Evolutionary conservation across 2,329 filamentous ascomycete species (phyloP).

Genomic region (Ophiostoma australiae): DNA sequence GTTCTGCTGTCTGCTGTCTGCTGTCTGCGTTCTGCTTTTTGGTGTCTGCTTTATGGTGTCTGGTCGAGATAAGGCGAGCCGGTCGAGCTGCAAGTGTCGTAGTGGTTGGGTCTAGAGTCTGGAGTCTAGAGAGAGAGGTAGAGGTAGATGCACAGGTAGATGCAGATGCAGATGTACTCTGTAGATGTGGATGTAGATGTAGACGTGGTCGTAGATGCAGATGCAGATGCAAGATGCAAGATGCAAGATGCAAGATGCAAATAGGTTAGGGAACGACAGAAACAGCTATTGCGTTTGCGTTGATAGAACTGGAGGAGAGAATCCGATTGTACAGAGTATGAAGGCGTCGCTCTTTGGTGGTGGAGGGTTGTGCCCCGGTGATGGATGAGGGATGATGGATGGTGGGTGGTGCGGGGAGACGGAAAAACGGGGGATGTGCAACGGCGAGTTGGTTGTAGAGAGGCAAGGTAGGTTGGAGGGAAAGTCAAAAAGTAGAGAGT

Average conservation of each 20-base stretch:
- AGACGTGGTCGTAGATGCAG: no score
- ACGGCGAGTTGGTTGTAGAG: slow-evolving; percentile 9
- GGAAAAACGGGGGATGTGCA: slow-evolving; percentile 15
- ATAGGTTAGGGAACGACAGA: not conserved
- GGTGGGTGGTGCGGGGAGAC: slow-evolving; percentile 17
- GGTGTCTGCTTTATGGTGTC: not conserved
- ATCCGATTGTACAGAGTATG: not conserved
- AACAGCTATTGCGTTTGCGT: not conserved
- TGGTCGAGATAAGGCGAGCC: not conserved
- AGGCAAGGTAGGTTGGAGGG: not conserved
- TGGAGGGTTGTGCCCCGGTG: slow-evolving; percentile 15
- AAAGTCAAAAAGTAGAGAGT: not conserved
- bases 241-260: not conserved
- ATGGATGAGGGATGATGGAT: slow-evolving; percentile 13
- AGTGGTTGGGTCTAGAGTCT: not conserved
- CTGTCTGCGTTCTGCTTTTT: not conserved
- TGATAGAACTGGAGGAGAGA: not conserved
- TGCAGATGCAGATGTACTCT: not conserved
- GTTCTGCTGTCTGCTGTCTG: no score
- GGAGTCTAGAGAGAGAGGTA: no score
- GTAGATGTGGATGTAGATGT: no score
- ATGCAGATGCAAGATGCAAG: not conserved
- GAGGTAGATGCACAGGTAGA: not conserved
- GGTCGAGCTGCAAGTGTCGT: not conserved
- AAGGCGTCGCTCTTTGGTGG: slow-evolving; percentile 12